A percentile compares a stretch with the other conserved stretches of the same genome.
These are phyloP conservation scores for Chrysoporthe puriensis DNA, from an alignment of 2,329 filamentous ascomycete genomes.

Conservation along the genomic window DNA sequence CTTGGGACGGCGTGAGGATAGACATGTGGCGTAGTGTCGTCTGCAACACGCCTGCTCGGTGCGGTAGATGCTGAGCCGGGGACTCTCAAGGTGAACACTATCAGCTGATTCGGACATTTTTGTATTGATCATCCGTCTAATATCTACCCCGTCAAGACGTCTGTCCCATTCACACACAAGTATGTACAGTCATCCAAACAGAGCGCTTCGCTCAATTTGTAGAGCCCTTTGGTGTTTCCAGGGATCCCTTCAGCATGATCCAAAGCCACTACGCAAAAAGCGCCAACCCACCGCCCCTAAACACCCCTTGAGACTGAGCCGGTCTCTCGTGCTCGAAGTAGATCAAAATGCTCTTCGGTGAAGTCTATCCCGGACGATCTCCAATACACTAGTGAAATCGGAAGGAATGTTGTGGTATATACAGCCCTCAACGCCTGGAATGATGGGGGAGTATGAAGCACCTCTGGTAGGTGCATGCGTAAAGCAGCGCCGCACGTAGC, in stretches of 20 bases:
- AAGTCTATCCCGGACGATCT: slow-evolving; percentile 23
- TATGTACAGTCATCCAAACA: slow-evolving; percentile 25
- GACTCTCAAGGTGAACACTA: background rate
- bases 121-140: slow-evolving; percentile 20
- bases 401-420: slow-evolving; percentile 22
- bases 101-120: slow-evolving; percentile 6
- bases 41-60: too few species aligned
- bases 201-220: background rate
- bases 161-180: background rate
- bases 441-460: slow-evolving; percentile 10
- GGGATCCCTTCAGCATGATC: slow-evolving; percentile 9
- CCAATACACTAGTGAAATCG: slow-evolving; percentile 15
- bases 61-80: background rate
- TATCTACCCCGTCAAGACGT: slow-evolving; percentile 23
- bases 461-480: slow-evolving; percentile 10
- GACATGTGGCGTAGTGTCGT: too few species aligned
- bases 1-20: too few species aligned
- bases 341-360: slow-evolving; percentile 10
- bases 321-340: slow-evolving; percentile 13
- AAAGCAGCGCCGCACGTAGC: slow-evolving; percentile 15
- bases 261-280: slow-evolving; percentile 17
- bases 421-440: slow-evolving; percentile 18
- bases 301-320: background rate
- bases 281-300: slow-evolving; percentile 6
- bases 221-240: slow-evolving; percentile 8